A percentile compares a stretch with the other conserved stretches of the same genome.
phyloP scores from a whole-genome alignment of 257 asterid species.

The Primulina eburnea region DNA sequence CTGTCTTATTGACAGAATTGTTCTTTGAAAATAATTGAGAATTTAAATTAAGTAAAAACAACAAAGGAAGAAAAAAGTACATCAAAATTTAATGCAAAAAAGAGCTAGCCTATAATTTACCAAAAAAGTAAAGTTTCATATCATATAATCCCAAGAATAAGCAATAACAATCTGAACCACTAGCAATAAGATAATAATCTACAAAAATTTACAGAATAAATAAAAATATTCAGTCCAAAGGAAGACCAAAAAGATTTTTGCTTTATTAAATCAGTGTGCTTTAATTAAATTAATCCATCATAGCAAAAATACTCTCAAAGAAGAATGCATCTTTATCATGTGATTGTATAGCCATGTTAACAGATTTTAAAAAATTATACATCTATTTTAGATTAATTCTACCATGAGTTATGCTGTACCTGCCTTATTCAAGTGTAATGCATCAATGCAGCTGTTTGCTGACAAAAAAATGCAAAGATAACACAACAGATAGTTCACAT shows the following conservation, averaged over 20 bases:
- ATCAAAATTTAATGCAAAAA: constrained; percentile 10
- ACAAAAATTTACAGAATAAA: neutral
- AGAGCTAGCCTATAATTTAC: neutral
- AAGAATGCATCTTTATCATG: neutral
- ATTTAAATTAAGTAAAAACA: neutral
- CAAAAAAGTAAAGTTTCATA: neutral
- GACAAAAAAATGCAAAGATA: neutral
- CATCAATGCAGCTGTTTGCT: neutral
- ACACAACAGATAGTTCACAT: neutral
- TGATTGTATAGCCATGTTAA: neutral
- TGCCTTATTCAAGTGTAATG: neutral
- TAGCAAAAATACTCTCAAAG: neutral
- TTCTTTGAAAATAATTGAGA: neutral
- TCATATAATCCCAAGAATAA: constrained; percentile 7
- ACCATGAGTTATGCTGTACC: neutral
- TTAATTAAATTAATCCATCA: too few species aligned
- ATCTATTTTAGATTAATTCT: neutral
- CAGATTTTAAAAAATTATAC: neutral
- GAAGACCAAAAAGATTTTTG: neutral
- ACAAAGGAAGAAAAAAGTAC: neutral
- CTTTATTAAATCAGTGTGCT: neutral
- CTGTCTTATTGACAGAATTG: neutral
- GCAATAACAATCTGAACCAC: neutral
- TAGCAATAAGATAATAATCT: neutral
- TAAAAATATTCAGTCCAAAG: neutral